A percentile compares a stretch with the other conserved stretches of the same genome.
These are phyloP conservation scores for Amesomyces nigricolor DNA, from an alignment of 2,329 filamentous ascomycete species.

Conservation along the genomic window DNA sequence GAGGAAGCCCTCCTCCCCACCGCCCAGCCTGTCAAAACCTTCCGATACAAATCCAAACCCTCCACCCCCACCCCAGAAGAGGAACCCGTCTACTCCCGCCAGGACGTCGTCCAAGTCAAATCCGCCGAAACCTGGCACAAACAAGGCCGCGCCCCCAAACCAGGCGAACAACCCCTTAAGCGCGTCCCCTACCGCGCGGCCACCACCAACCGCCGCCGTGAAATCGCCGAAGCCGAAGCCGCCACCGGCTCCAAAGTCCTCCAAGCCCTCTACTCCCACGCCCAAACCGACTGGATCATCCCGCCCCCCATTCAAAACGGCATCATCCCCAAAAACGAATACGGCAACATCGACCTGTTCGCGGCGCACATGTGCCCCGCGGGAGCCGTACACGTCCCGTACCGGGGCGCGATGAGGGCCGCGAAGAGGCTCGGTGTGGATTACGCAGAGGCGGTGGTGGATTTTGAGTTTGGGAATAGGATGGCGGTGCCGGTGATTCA, in stretches of 20 bases:
- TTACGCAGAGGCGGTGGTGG: slow-evolving; percentile 89
- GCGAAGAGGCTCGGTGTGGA: slow-evolving; percentile 82
- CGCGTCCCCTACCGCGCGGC: slow-evolving; percentile 85
- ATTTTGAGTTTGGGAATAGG: slow-evolving; percentile 92
- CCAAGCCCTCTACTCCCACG: slow-evolving; percentile 76
- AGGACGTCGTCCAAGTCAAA: slow-evolving; percentile 78
- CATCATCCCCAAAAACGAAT: slow-evolving; percentile 86
- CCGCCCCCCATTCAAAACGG: slow-evolving; percentile 80
- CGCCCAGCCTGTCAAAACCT: slow-evolving; percentile 66
- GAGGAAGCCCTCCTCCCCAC: slow-evolving; percentile 77
- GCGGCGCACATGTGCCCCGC: slow-evolving; percentile 85
- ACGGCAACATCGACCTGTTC: slow-evolving; percentile 95
- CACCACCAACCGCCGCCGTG: slow-evolving; percentile 77
- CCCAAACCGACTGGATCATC: slow-evolving; percentile 95
- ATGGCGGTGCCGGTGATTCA: slow-evolving; percentile 90
- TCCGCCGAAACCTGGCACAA: slow-evolving; percentile 97
- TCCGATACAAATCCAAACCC: slow-evolving; percentile 69
- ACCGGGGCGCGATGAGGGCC: slow-evolving; percentile 68
- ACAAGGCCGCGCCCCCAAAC: slow-evolving; percentile 72
- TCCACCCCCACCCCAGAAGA: slow-evolving; percentile 64
- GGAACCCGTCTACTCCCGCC: slow-evolving; percentile 74
- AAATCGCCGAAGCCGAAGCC: slow-evolving; percentile 79
- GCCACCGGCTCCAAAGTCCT: slow-evolving; percentile 75
- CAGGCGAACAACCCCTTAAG: slow-evolving; percentile 72
- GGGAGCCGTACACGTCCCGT: slow-evolving; percentile 76